A percentile compares a stretch with the other conserved stretches of the same genome.
Conservation (phyloP, 139 green algal species). For the Microglena sp. region DNA sequence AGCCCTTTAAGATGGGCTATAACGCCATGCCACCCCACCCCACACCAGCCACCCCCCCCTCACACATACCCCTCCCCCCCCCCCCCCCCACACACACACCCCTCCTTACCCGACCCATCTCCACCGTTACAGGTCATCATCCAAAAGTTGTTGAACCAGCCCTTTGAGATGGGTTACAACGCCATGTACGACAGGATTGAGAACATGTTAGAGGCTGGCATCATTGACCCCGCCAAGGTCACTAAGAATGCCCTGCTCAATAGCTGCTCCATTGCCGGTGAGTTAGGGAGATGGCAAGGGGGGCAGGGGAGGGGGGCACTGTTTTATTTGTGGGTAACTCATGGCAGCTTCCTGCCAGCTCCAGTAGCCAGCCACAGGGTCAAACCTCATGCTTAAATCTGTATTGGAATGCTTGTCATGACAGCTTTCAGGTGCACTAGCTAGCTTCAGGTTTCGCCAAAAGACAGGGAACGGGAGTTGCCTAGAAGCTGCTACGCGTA, state of each 20-base stretch:
- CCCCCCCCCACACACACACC: neutral
- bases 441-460: too few species aligned
- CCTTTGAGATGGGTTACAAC: slow-evolving; percentile 87
- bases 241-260: slow-evolving; percentile 88
- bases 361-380: too few species aligned
- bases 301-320: too few species aligned
- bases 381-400: too few species aligned
- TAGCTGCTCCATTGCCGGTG: slow-evolving; percentile 86
- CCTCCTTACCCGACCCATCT: neutral
- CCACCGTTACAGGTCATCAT: slow-evolving; percentile 22
- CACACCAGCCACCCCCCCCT: too few species aligned
- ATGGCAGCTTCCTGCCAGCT: too few species aligned
- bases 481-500: too few species aligned
- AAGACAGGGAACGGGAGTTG: too few species aligned
- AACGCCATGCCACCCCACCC: slow-evolving; percentile 72
- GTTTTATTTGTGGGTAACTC: too few species aligned
- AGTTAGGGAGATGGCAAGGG: too few species aligned
- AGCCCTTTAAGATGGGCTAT: slow-evolving; percentile 81
- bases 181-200: slow-evolving; percentile 49
- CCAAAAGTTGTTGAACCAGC: slow-evolving; percentile 62
- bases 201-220: slow-evolving; percentile 74
- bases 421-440: too few species aligned
- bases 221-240: slow-evolving; percentile 96
- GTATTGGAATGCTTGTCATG: too few species aligned
- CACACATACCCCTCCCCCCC: neutral